Base-by-base conservation (phyloP, 768 basidiomycete species). In the Tulasnella sp. region DNA sequence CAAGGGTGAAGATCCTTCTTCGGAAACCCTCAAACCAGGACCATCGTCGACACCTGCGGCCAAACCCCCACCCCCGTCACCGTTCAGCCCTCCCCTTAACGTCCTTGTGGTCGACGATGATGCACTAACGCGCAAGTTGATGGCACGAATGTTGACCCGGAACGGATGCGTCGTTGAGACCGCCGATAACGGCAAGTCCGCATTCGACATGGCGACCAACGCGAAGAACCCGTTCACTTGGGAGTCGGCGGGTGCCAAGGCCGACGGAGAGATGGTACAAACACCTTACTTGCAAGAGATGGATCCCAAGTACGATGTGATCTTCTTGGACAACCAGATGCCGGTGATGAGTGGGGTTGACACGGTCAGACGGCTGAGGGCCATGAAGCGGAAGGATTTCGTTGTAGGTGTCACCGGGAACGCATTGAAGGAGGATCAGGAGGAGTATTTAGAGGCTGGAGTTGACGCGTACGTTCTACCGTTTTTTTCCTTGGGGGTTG, bases 341-440 rank as follows among this genome's bases (percentile, higher is more conserved):
- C 48, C 79, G 3, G 72, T 82, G 15, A 73, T 81, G 75, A 81
- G 82, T 1, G 83, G 83, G 5, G 80, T 82, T 18, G 79, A 84
- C 44, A 79, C 80, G 29, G 81, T 82, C 29, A 69, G 74, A 44
- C 79, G 79, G 46, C 77, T 83, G 20, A 61, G 83, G 10, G 74
- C 70, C 5, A 73, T 80, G 40, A 81, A 80, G 13, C 72, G 83
- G 26, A 80, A 79, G 44, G 83, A 83, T 39, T 79, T 83, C 48
- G 81, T 83, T 6, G 80, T 83, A 37, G 83, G 83, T 2, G 82
- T 82, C 3, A 84, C 83, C 4, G 83, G 83, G 3, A 84, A 83
- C 73, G 83, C 83, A 10, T 78, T 82, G 20, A 77, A 80, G 44
- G 55, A 74, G 18, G 82, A 82, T 75, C 82, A 82, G 69, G 77